Percentiles rank a stretch among this genome's conserved stretches.
phyloP scores from a whole-genome alignment of 768 basidiomycete genomes.

The Termitomyces bulborhizus region DNA sequence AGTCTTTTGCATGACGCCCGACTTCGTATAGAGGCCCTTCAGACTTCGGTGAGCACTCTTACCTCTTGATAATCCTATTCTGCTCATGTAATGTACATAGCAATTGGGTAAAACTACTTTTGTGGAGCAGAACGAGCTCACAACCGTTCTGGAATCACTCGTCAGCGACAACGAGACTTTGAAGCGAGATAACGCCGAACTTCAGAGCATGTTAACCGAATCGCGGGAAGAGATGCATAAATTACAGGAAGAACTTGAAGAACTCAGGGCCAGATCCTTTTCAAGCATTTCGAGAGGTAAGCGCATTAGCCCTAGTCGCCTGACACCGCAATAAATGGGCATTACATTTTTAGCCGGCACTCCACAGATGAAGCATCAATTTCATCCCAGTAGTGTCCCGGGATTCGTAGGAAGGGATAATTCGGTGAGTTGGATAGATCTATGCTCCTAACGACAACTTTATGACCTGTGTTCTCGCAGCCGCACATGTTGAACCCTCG shows the following conservation, averaged over 20 bases:
- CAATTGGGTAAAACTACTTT: conserved; percentile 34
- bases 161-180: conserved; percentile 81
- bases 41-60: conserved; percentile 37
- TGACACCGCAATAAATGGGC: background rate
- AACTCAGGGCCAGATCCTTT: conserved; percentile 49
- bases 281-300: conserved; percentile 36
- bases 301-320: background rate
- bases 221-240: conserved; percentile 69
- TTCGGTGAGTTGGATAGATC: conserved; percentile 18
- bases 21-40: conserved; percentile 53
- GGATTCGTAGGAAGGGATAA: conserved; percentile 33
- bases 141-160: conserved; percentile 71
- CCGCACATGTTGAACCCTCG: conserved; percentile 14
- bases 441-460: background rate
- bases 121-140: conserved; percentile 54
- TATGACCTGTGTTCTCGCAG: conserved; percentile 8
- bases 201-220: conserved; percentile 68
- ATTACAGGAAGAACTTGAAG: conserved; percentile 71
- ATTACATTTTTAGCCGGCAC: conserved; percentile 26
- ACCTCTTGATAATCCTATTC: background rate
- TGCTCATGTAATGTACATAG: conserved; percentile 21
- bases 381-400: conserved; percentile 36
- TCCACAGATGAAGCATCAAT: conserved; percentile 34
- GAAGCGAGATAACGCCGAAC: conserved; percentile 75
- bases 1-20: conserved; percentile 62